A percentile compares a stretch with the other conserved stretches of the same genome.
Conservation (phyloP, 441 rosid species). For the Gossypium laxum region DNA sequence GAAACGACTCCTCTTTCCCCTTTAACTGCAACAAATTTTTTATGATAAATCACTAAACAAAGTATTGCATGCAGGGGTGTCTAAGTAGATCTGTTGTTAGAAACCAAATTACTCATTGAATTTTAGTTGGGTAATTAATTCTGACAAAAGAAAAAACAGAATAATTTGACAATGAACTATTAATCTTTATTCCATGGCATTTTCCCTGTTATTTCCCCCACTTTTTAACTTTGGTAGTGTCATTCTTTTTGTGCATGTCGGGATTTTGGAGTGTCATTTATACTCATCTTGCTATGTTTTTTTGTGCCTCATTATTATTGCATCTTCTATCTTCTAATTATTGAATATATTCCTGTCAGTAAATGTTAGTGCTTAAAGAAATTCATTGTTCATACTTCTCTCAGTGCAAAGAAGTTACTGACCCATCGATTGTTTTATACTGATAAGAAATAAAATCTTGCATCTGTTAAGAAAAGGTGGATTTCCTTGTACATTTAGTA, state of each 20-base stretch:
- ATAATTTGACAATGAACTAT: not conserved
- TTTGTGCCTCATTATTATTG: constrained; percentile 2
- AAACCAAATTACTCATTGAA: not conserved
- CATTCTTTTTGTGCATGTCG: not conserved
- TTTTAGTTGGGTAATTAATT: not conserved
- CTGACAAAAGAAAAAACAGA: not conserved
- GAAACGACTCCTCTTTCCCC: not conserved
- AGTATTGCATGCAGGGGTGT: not conserved
- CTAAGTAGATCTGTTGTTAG: not conserved
- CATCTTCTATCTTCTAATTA: not conserved
- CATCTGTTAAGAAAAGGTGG: not conserved
- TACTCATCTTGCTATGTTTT: not conserved
- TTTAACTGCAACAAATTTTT: not conserved
- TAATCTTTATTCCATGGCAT: not conserved
- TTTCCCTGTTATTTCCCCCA: constrained; percentile 5
- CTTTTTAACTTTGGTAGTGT: not conserved
- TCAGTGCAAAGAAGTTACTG: not conserved
- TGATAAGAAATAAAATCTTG: not conserved
- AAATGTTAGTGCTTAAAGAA: not conserved
- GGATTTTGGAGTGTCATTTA: not conserved
- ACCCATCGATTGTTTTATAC: not conserved
- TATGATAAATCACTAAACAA: not conserved
- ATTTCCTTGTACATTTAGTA: not conserved
- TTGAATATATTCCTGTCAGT: not conserved
- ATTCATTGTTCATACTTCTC: not conserved